Conservation (phyloP, 2,329 filamentous ascomycete genomes). For the Aspergillus quadrilineatus region DNA sequence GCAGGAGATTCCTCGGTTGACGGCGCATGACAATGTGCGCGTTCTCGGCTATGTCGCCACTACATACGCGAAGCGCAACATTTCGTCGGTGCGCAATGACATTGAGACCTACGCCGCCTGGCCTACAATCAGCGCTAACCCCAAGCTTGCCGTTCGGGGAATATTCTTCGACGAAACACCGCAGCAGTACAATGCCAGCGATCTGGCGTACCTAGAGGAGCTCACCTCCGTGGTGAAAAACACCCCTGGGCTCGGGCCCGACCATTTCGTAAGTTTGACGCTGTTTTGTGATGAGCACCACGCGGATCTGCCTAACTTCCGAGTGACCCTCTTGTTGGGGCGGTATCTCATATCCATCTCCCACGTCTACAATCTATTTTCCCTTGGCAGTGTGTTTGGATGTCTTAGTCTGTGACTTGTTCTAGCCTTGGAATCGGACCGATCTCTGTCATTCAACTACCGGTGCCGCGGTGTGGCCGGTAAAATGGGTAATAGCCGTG, state of each 20-base stretch:
- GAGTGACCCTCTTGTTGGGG: not conserved
- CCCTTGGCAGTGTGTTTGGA: not conserved
- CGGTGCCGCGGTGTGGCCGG: not conserved
- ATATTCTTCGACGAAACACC: conserved; percentile 54
- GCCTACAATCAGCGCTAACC: conserved; percentile 36
- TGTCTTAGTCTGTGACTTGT: conserved; percentile 1
- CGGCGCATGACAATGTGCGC: conserved; percentile 47
- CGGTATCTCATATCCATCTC: conserved; percentile 1
- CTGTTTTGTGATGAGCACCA: conserved; percentile 14
- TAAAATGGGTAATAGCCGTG: conserved; percentile 16
- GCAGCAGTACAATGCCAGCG: conserved; percentile 33
- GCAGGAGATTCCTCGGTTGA: conserved; percentile 42
- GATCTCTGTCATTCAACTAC: not conserved
- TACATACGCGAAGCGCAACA: conserved; percentile 46
- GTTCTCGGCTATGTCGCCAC: conserved; percentile 53
- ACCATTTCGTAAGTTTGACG: conserved; percentile 38
- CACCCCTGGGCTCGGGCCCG: conserved; percentile 33
- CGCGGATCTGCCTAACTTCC: not conserved
- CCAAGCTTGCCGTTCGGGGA: conserved; percentile 44
- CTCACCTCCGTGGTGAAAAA: conserved; percentile 34
- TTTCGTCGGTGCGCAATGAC: conserved; percentile 45
- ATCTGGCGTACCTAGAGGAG: conserved; percentile 35
- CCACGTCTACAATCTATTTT: not conserved
- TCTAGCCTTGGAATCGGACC: conserved; percentile 5
- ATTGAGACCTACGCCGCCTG: conserved; percentile 49